A percentile compares a stretch with the other conserved stretches of the same genome.
These are phyloP conservation scores for Pharnaceum exiguum DNA, from an alignment of 148 eudicot species.

Conservation along the genomic window DNA sequence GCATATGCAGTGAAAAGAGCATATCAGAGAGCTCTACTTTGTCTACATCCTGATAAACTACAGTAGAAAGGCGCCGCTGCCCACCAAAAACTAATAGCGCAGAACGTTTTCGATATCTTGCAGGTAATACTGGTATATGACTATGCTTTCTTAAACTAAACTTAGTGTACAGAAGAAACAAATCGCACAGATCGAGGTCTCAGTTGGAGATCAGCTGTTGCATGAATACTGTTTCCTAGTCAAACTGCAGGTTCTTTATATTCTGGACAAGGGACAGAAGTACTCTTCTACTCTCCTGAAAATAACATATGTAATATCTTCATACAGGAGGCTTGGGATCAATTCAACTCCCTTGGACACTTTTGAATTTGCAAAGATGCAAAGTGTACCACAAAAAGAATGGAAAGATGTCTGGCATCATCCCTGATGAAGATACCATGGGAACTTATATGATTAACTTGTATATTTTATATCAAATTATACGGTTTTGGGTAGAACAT, in stretches of 20 bases:
- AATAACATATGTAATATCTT: neutral
- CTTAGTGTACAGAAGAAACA: neutral
- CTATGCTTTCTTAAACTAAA: neutral
- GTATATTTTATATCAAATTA: too few species aligned
- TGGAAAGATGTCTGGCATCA: too few species aligned
- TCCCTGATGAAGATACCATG: too few species aligned
- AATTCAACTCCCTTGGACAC: conserved; percentile 51
- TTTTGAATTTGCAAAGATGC: too few species aligned
- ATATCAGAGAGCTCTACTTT: conserved; percentile 76
- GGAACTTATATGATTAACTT: too few species aligned
- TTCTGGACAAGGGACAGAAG: neutral
- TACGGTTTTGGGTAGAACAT: too few species aligned
- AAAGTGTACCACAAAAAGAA: too few species aligned
- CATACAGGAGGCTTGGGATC: conserved; percentile 77
- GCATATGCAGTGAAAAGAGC: conserved; percentile 74
- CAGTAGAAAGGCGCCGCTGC: conserved; percentile 85
- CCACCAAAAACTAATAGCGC: conserved; percentile 70
- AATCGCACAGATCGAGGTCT: neutral
- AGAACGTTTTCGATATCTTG: conserved; percentile 73
- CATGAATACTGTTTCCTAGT: too few species aligned
- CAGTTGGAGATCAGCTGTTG: neutral
- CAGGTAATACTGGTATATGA: conserved; percentile 48
- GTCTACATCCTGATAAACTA: conserved; percentile 89
- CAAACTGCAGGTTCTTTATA: too few species aligned
- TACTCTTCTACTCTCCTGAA: neutral